These are phyloP conservation scores for Mortierella sp. DNA, from an alignment of 371 early-diverging fungal genomes.

Conservation along the genomic window DNA sequence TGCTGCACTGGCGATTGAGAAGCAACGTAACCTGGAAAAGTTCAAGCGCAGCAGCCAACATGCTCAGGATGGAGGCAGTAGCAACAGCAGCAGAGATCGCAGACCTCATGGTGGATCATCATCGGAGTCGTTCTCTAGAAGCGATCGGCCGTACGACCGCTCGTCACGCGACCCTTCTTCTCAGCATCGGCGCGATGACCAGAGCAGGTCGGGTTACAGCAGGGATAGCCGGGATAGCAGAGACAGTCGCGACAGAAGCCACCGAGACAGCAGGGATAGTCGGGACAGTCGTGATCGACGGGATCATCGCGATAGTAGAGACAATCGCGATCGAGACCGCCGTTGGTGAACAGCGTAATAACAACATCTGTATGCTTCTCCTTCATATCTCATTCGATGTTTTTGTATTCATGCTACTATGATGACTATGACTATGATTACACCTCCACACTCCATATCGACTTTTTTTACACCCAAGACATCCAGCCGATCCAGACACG, in stretches of 20 bases:
- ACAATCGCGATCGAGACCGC: constrained; percentile 24
- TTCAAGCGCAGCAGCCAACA: constrained; percentile 21
- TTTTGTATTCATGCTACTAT: background rate
- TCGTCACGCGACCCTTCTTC: constrained; percentile 27
- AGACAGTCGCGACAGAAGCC: too few relatives aligned
- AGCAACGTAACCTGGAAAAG: constrained; percentile 25
- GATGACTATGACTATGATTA: background rate
- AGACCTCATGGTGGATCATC: constrained; percentile 9
- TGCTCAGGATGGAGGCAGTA: constrained; percentile 14
- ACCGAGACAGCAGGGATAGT: constrained; percentile 38
- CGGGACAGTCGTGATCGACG: constrained; percentile 45
- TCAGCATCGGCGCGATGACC: constrained; percentile 19
- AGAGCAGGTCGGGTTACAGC: background rate
- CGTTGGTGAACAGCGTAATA: constrained; percentile 2
- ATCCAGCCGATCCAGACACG: constrained; percentile 82
- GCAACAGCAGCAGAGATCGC: constrained; percentile 3
- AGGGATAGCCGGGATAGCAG: background rate
- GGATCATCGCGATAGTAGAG: constrained; percentile 29
- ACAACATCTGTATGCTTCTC: background rate
- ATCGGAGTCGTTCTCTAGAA: constrained; percentile 6
- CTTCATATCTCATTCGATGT: background rate
- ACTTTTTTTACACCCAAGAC: constrained; percentile 61
- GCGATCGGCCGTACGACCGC: constrained; percentile 23
- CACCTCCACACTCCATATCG: background rate
- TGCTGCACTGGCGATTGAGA: constrained; percentile 33